Evolutionary conservation across 768 basidiomycete species (phyloP).

Genomic region (Cantharellus anzutake): DNA sequence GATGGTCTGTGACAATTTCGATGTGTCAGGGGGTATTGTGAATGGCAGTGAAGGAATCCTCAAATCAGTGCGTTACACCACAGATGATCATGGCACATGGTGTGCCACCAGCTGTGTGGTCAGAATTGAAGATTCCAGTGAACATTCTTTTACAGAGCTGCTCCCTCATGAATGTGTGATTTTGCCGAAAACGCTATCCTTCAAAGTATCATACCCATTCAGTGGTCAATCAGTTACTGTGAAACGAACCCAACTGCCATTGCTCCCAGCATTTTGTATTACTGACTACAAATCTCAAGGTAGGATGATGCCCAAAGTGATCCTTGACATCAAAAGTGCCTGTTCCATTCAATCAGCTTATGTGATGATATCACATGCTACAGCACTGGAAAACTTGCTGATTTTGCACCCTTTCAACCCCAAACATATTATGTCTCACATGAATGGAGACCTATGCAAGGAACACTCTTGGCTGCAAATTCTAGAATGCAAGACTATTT

Average conservation of each 20-base stretch:
- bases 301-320: slow-evolving; percentile 10
- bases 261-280: slow-evolving; percentile 22
- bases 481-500: no score
- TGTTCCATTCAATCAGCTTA: slow-evolving; percentile 21
- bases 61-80: slow-evolving; percentile 11
- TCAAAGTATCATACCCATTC: slow-evolving; percentile 14
- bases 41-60: slow-evolving; percentile 19
- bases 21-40: slow-evolving; percentile 20
- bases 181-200: slow-evolving; percentile 11
- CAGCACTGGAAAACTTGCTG: slow-evolving; percentile 15
- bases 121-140: slow-evolving; percentile 4
- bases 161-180: slow-evolving; percentile 10
- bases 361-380: slow-evolving; percentile 24
- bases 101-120: slow-evolving; percentile 15
- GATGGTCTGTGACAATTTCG: slow-evolving; percentile 17
- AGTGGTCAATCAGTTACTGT: slow-evolving; percentile 10
- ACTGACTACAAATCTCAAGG: slow-evolving; percentile 27
- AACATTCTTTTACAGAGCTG: slow-evolving; percentile 10
- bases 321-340: slow-evolving; percentile 9
- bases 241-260: slow-evolving; percentile 19
- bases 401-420: slow-evolving; percentile 18
- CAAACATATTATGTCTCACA: no score
- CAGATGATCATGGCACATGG: slow-evolving; percentile 10
- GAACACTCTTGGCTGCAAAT: no score
- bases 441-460: no score